Evolutionary conservation across 116 monocot genomes (phyloP).

Genomic region (Phalaenopsis hybrid): DNA sequence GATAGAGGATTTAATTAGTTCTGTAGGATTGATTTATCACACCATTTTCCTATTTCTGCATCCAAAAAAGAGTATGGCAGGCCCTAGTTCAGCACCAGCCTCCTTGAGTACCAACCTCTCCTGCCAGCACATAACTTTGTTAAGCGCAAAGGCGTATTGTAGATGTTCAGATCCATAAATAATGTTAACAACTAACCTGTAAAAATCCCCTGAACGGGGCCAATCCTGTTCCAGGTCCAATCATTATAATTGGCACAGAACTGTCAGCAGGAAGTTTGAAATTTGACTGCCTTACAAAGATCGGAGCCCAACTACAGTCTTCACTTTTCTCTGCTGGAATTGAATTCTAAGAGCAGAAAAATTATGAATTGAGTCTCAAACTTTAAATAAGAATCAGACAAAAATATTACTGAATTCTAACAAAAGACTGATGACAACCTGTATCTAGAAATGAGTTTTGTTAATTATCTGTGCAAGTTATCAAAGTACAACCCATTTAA

Average conservation of each 20-base stretch:
- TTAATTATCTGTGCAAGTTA: too few species aligned
- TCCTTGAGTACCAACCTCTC: conserved; percentile 76
- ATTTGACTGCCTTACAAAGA: conserved; percentile 74
- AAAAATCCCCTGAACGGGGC: conserved; percentile 87
- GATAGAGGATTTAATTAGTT: background rate
- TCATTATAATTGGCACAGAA: conserved; percentile 70
- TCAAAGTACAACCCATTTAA: too few species aligned
- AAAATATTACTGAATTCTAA: background rate
- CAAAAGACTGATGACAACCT: too few species aligned
- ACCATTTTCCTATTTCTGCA: conserved; percentile 85
- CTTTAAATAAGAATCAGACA: background rate
- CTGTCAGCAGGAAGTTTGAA: conserved; percentile 67
- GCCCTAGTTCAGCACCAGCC: conserved; percentile 56
- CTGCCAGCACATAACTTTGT: conserved; percentile 21
- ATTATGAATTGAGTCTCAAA: background rate
- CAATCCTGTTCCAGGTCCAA: conserved; percentile 81
- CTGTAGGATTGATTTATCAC: conserved; percentile 11
- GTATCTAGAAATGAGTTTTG: too few species aligned
- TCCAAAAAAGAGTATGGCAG: conserved; percentile 70
- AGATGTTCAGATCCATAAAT: background rate
- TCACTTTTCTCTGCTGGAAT: conserved; percentile 34
- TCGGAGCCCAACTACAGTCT: conserved; percentile 73
- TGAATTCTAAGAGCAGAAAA: conserved; percentile 32
- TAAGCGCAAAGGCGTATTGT: background rate
- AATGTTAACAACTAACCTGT: conserved; percentile 34